Evolutionary conservation across 805 yeast species (phyloP), one percentile per base, ranked within the genome.

Genomic region (Helenozyma rhizophorensis): DNA sequence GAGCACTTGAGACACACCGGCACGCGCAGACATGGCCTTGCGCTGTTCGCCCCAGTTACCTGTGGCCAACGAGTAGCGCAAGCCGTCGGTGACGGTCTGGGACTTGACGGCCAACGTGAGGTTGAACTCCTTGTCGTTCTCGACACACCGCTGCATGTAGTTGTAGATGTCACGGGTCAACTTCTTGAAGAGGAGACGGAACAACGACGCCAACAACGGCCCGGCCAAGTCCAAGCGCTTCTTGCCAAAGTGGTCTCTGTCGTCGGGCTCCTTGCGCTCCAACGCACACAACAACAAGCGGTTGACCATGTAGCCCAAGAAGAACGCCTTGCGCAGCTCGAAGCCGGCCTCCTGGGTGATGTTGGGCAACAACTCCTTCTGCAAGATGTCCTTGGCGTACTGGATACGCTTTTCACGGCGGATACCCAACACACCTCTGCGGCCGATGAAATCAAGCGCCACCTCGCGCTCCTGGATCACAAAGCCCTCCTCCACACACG

Each of bases 21-120:
- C 99, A 62, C 96, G 82, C 13, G 97, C 81, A 41, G 93, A 80
- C 98, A 93, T 93, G 10, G 97, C 97, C 62, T 93, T 93, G 80
- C 89, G 90, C 62, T 93, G 99, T 65, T 93, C 99, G 70, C 99
- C 98, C 99, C 99, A 93, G 69, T 93, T 93, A 73, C 99, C 99
- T 11, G 99, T 93, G 34, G 99, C 99, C 54, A 93, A 73, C 24
- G 98, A 93, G 65, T 93, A 93, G 58, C 94, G 85, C 63, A 93
- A 76, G 58, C 99, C 99, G 41, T 95, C 90, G 23, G 99, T 93
- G 51, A 93, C 87, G 3, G 97, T 93, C 48, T 89, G 89, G 12
- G 97, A 87, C 68, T 93, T 90, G 47, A 93, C 97, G 24, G 98
- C 98, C 54, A 93, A 76, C 33, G 95, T 88, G 68, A 93, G 76